Evolutionary conservation across 2,329 filamentous ascomycete genomes (phyloP).

Genomic region (Fusarium foetens): DNA sequence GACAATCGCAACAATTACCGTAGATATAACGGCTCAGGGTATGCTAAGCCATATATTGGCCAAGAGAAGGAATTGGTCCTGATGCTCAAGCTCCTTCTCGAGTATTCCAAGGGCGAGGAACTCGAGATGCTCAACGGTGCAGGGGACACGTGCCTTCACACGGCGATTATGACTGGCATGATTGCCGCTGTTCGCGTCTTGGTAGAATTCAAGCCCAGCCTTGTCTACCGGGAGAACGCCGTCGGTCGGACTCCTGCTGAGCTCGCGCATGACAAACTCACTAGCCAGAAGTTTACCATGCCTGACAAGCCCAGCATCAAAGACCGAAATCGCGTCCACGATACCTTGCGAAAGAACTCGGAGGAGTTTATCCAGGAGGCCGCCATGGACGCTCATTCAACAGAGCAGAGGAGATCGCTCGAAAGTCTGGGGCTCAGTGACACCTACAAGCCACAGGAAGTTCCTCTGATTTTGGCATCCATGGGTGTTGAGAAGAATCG

Average conservation of each 20-base stretch:
- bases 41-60: constrained; percentile 38
- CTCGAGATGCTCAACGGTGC: constrained; percentile 69
- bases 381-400: constrained; percentile 17
- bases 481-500: constrained; percentile 41
- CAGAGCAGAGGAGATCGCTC: constrained; percentile 35
- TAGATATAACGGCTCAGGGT: constrained; percentile 13
- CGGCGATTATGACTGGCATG: constrained; percentile 56
- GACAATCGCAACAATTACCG: constrained; percentile 16
- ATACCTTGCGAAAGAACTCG: constrained; percentile 4
- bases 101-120: constrained; percentile 66
- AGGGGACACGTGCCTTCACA: constrained; percentile 74
- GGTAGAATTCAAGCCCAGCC: constrained; percentile 64
- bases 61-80: constrained; percentile 48
- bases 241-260: constrained; percentile 80
- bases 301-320: constrained; percentile 22
- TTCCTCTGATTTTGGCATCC: constrained; percentile 41
- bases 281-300: constrained; percentile 51
- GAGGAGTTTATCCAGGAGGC: constrained; percentile 27
- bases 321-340: neutral
- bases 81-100: constrained; percentile 61
- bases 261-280: constrained; percentile 66
- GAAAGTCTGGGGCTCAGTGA: constrained; percentile 44
- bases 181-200: constrained; percentile 55
- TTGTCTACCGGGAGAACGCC: constrained; percentile 78
- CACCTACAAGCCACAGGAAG: constrained; percentile 42